Evolutionary conservation across 768 basidiomycete genomes (phyloP), one percentile per base, ranked within the genome.

Genomic region (Macrolepiota fuliginosa): DNA sequence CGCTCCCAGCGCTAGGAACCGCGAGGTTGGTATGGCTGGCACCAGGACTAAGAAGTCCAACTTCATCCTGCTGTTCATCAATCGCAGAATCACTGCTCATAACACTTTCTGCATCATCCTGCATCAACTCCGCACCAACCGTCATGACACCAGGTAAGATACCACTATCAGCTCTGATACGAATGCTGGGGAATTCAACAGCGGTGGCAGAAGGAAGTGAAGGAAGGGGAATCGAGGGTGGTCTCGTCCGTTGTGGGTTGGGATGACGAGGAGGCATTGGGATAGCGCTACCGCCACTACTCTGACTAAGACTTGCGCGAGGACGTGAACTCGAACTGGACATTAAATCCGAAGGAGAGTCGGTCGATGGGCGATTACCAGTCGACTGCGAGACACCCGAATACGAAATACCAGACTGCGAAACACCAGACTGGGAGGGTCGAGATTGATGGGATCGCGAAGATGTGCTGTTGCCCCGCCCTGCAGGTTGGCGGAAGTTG

Each of bases 351-450:
- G 58, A 60, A 27, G 50, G 59, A 54, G 83, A 88, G 63, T 85
- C 87, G 0, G 81, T 81, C 6, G 84, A 84, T 56, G 87, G 87
- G 3, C 69, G 73, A 61, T 89, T 88, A 32, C 87, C 84, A 0
- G 87, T 89, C 17, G 85, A 87, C 67, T 83, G 83, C 12, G 86
- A 83, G 25, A 80, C 75, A 5, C 75, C 73, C 15, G 77, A 76
- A 35, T 75, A 65, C 10, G 61, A 66, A 5, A 66, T 63, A 1
- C 52, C 63, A 3, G 49, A 58, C 27, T 58, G 57, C 24, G 59
- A 60, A 36, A 59, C 52, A 19, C 59, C 59, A 36, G 59, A 60
- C 19, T 61, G 60, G 5, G 60, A 61, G 35, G 53, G 60, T 49
- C 60, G 52, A 13, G 60, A 61, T 27, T 55, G 60, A 27, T 61